Percentiles rank a stretch among this genome's conserved stretches.
phyloP scores from a whole-genome alignment of 2,329 filamentous ascomycete genomes.

The Colletotrichum noveboracense region DNA sequence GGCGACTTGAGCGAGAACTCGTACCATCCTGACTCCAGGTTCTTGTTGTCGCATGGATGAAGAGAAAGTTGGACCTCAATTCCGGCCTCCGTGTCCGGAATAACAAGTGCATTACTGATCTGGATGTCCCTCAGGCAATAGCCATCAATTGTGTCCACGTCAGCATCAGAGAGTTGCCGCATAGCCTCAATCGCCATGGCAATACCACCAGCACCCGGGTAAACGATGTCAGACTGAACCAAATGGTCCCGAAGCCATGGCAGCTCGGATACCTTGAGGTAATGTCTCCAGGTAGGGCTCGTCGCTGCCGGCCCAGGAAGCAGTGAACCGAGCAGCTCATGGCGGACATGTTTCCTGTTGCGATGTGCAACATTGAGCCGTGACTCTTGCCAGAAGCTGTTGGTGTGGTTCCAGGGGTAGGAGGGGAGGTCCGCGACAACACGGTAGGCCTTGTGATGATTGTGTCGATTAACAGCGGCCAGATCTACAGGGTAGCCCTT shows the following conservation, averaged over 20 bases:
- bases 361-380: conserved; percentile 12
- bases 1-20: conserved; percentile 30
- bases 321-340: conserved; percentile 11
- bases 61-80: conserved; percentile 1
- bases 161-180: not conserved
- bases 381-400: conserved; percentile 15
- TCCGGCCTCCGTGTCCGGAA: not conserved
- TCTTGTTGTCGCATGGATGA: not conserved
- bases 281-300: not conserved
- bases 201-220: conserved; percentile 39
- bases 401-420: conserved; percentile 23
- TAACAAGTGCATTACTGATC: conserved; percentile 20
- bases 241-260: conserved; percentile 52
- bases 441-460: not conserved
- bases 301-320: conserved; percentile 23
- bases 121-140: conserved; percentile 22
- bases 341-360: not conserved
- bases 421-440: conserved; percentile 21
- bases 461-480: conserved; percentile 19
- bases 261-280: conserved; percentile 32
- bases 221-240: conserved; percentile 48
- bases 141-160: not conserved
- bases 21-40: conserved; percentile 2
- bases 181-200: conserved; percentile 29
- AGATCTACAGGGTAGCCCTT: not conserved